These are phyloP conservation scores for Phytophthora macrochlamydospora DNA, from an alignment of 352 stramenopile species.

Conservation along the genomic window DNA sequence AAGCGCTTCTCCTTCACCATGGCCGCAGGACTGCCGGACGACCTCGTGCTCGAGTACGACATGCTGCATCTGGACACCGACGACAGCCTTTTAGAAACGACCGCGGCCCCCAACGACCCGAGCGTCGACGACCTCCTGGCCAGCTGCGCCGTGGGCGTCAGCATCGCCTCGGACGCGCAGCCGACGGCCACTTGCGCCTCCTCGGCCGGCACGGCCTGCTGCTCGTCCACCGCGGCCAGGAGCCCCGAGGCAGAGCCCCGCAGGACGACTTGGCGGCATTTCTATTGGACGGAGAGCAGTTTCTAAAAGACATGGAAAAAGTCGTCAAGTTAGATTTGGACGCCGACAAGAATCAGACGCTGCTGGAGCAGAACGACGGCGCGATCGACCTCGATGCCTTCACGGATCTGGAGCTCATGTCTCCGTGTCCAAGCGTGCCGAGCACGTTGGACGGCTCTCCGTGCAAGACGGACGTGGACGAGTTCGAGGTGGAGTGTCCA, in stretches of 20 bases:
- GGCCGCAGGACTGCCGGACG: slow-evolving; percentile 38
- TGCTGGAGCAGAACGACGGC: slow-evolving; percentile 8
- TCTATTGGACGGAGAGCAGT: slow-evolving; percentile 61
- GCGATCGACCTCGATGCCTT: slow-evolving; percentile 37
- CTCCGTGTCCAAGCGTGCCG: slow-evolving; percentile 37
- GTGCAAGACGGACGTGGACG: slow-evolving; percentile 29
- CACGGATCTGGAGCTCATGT: slow-evolving; percentile 53
- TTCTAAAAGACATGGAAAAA: slow-evolving; percentile 60
- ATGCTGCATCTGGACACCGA: slow-evolving; percentile 47
- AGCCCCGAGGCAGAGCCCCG: slow-evolving; percentile 17
- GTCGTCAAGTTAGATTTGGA: slow-evolving; percentile 37
- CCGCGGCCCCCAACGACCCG: slow-evolving; percentile 10
- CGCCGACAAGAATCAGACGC: slow-evolving; percentile 4
- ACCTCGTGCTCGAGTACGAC: slow-evolving; percentile 51
- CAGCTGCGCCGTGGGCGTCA: slow-evolving; percentile 38
- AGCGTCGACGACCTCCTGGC: slow-evolving; percentile 39
- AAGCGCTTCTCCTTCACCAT: slow-evolving; percentile 11
- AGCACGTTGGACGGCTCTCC: slow-evolving; percentile 31
- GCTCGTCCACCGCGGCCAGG: slow-evolving; percentile 12
- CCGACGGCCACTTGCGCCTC: not conserved
- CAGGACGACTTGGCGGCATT: slow-evolving; percentile 51
- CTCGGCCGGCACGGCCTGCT: slow-evolving; percentile 19
- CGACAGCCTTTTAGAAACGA: slow-evolving; percentile 25
- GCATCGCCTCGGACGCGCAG: slow-evolving; percentile 19
- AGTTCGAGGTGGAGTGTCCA: slow-evolving; percentile 32